phyloP scores from a whole-genome alignment of 78 protist genomes.

The Dictyostelium citrinum region DNA sequence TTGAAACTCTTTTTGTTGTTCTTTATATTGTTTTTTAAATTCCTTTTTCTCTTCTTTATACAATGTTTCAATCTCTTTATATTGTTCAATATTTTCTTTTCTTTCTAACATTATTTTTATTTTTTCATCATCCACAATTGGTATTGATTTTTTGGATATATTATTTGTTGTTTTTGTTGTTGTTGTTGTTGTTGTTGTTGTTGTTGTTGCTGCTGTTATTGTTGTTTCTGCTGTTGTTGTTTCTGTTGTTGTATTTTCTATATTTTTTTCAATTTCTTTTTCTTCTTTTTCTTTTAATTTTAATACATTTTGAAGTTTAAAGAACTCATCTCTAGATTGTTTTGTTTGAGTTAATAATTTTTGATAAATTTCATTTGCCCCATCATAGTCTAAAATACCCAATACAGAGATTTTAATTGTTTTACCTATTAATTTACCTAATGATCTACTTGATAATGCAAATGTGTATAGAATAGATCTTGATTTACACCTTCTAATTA shows the following conservation, averaged over 20 bases:
- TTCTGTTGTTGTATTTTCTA: background rate
- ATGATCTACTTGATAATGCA: constrained; percentile 21
- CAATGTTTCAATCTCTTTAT: background rate
- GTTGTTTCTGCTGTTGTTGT: background rate
- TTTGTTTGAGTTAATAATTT: background rate
- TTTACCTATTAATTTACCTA: constrained; percentile 29
- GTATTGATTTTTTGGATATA: background rate
- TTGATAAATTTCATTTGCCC: constrained; percentile 16
- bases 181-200: background rate
- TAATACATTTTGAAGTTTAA: background rate
- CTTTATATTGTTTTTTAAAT: background rate
- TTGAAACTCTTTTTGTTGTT: background rate
- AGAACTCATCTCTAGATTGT: background rate
- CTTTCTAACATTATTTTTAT: background rate
- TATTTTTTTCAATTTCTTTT: background rate
- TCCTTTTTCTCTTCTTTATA: background rate
- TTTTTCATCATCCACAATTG: background rate
- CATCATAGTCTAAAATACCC: constrained; percentile 10
- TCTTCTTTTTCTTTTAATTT: background rate
- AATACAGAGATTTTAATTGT: constrained; percentile 30
- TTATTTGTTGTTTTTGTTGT: background rate
- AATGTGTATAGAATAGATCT: constrained; percentile 32
- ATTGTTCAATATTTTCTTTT: background rate
- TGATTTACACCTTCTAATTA: constrained; percentile 16
- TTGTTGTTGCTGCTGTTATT: background rate